These are phyloP conservation scores for Penstemon barbatus DNA, from an alignment of 257 asterid genomes.

Conservation along the genomic window DNA sequence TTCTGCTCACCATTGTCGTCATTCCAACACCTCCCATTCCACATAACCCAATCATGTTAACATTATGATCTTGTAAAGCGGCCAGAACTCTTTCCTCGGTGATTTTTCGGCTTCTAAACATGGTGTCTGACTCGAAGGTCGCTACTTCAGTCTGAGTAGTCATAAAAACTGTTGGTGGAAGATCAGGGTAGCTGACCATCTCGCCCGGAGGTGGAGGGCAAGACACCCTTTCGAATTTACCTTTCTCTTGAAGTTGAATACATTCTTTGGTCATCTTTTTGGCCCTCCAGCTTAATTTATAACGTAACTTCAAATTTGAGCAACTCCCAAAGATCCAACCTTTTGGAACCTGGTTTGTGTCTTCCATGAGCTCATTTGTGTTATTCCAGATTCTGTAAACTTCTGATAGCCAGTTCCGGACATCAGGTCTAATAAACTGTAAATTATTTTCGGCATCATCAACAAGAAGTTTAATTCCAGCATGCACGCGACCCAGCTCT, in stretches of 20 bases:
- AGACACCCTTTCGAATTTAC: constrained; percentile 7
- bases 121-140: not conserved
- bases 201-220: not conserved
- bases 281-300: constrained; percentile 22
- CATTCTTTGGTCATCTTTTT: not conserved
- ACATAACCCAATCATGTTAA: constrained; percentile 21
- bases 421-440: constrained; percentile 13
- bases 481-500: constrained; percentile 1
- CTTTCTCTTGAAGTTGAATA: constrained; percentile 15
- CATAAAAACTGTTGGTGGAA: not conserved
- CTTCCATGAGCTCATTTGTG: not conserved
- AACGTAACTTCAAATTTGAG: constrained; percentile 17
- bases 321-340: constrained; percentile 22
- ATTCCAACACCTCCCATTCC: constrained; percentile 34
- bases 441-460: constrained; percentile 22
- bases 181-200: not conserved
- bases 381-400: not conserved
- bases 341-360: not conserved
- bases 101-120: constrained; percentile 2
- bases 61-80: constrained; percentile 8
- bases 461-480: constrained; percentile 18
- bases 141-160: not conserved
- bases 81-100: constrained; percentile 10
- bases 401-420: constrained; percentile 17
- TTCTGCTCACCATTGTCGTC: constrained; percentile 19